Conservation (phyloP, 2,329 filamentous ascomycete genomes). For the Talaromyces marneffei region DNA sequence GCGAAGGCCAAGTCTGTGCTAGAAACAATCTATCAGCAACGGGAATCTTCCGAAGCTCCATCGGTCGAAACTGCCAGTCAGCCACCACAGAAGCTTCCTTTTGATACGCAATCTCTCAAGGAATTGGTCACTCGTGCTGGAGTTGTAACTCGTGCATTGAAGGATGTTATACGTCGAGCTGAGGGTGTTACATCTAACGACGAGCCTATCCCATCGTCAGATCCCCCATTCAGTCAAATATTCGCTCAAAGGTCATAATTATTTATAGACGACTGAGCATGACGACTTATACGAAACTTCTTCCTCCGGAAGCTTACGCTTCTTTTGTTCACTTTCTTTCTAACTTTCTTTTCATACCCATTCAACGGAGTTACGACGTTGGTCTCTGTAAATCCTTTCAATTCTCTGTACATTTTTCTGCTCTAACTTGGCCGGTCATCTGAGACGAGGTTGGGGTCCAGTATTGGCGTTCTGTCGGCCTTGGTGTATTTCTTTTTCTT, state of each 20-base stretch:
- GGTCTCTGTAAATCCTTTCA: slow-evolving; percentile 3
- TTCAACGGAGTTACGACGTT: background rate
- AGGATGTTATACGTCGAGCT: slow-evolving; percentile 46
- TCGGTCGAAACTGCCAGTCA: slow-evolving; percentile 23
- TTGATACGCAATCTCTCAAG: slow-evolving; percentile 59
- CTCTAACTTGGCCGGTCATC: slow-evolving; percentile 4
- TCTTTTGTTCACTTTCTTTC: background rate
- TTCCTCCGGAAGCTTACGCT: background rate
- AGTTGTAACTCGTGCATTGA: slow-evolving; percentile 44
- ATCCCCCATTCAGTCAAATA: slow-evolving; percentile 45
- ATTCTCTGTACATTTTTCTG: slow-evolving; percentile 11
- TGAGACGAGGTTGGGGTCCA: slow-evolving; percentile 3
- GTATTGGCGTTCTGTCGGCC: slow-evolving; percentile 7
- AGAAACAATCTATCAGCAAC: slow-evolving; percentile 52
- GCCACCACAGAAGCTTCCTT: slow-evolving; percentile 51
- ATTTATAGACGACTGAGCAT: background rate
- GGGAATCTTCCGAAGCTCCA: slow-evolving; percentile 28
- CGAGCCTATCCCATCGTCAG: slow-evolving; percentile 26
- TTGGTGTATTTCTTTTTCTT: slow-evolving; percentile 6
- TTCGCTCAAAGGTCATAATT: slow-evolving; percentile 31
- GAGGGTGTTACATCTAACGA: slow-evolving; percentile 38
- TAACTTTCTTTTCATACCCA: background rate
- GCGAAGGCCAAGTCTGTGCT: slow-evolving; percentile 58
- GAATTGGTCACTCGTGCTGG: slow-evolving; percentile 53
- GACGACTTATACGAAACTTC: background rate